Evolutionary conservation across 2,329 filamentous ascomycete species (phyloP), one percentile per base, ranked within the genome.

Genomic region (Moelleriella libera): DNA sequence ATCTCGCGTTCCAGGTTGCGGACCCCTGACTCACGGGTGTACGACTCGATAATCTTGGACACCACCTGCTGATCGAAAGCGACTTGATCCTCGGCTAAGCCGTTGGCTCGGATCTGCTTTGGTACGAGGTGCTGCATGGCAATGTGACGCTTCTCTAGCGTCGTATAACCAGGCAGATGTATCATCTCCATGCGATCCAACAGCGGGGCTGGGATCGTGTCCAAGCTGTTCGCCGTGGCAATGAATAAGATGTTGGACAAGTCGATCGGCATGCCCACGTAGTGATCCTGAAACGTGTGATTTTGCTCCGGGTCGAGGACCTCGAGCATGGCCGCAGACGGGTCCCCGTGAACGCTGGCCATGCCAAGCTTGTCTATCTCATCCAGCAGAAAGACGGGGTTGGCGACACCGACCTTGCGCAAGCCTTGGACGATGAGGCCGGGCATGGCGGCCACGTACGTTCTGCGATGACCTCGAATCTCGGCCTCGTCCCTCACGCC

Each of bases 391-490:
- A 98, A 86, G 48, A 98, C 90, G 0, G 92, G 92, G 60, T 98
- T 98, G 3, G 88, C 80, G 21, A 97, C 90, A 44, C 89, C 90
- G 32, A 94, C 90, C 68, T 97, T 98, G 68, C 92, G 89, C 48
- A 98, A 63, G 0, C 90, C 92, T 61, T 88, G 89, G 31, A 97
- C 89, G 50, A 98, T 85, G 48, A 97, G 72, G 47, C 92, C 92
- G 8, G 92, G 92, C 90, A 98, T 96, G n/a, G 92, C 92, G 28
- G 92, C 92, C 49, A 98, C 92, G 60, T 98, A 98, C 0, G 92
- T 98, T 55, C 92, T 77, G 48, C 92, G 78, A 65, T 98, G 92
- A 8, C 92, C 92, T 50, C 92, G 80, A 50, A 98, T 97, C 67
- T 98, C 92, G 12, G 92, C 92, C 64, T 98, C 92, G 58, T 98